Base-by-base conservation (phyloP, 805 yeast species). In the Lipomyces starkeyi region DNA sequence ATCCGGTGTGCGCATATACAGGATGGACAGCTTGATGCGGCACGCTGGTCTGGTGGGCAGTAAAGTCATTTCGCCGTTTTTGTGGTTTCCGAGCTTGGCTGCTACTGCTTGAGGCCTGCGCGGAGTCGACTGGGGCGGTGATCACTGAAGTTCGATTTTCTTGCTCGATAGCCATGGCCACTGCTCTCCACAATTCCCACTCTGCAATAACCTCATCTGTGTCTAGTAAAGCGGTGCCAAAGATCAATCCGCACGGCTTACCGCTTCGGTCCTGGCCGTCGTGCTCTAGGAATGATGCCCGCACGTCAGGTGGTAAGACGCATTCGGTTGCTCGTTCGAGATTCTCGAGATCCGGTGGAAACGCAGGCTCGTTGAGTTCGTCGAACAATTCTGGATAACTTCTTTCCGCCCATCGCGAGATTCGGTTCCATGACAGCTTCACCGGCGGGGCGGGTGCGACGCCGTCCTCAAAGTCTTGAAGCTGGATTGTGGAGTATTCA, bases 191-290 rank as follows among this genome's bases (percentile, higher is more conserved):
- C 67, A 89, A 85, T 70, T 86, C 87, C 59, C 96, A 89, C 85
- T 91, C 91, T 57, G 88, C 89, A 43, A 89, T 89, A 62, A 93
- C 85, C 72, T 88, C 89, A 76, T 93, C 97, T 55, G 94, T 79
- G 27, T 91, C 89, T 85, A 95, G 83, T 68, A 95, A 82, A 63
- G 89, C 87, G 72, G 91, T 81, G 2, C 97, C 97, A 77, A 88
- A 94, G 52, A 95, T 77, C 64, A 95, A 80, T 9, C 99, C 92
- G 2, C 87, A 84, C 68, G 91, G 87, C 65, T 87, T 86, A 56
- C 93, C 96, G 68, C 90, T 83, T 53, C 84, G 84, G 67, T 89
- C 90, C 80, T 95, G 99, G 62, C 99, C 99, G 76, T 95, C 98
- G 73, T 95, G 97, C 54, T 90, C 80, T 74, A 87, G 85, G 75